Conservation (phyloP, 2,329 filamentous ascomycete species). For the Microsporum canis region DNA sequence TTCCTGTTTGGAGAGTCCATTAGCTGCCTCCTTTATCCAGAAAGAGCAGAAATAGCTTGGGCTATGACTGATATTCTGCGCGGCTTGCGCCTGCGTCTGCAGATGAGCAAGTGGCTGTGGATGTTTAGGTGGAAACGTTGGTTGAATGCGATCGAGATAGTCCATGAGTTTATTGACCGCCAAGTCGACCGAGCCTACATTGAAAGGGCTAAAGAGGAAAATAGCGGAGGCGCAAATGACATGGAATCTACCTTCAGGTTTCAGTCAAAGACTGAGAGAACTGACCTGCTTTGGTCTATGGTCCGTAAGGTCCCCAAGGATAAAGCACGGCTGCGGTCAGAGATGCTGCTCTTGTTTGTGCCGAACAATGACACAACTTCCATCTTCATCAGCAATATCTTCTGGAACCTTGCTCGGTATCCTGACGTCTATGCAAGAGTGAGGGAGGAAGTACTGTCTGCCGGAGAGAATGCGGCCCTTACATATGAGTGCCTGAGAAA, state of each 20-base stretch:
- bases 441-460: neutral
- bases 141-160: neutral
- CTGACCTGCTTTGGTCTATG: neutral
- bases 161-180: neutral
- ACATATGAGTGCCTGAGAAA: neutral
- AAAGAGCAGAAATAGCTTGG: neutral
- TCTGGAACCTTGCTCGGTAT: constrained; percentile 9
- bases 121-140: neutral
- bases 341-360: constrained; percentile 8
- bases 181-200: neutral
- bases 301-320: neutral
- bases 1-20: constrained; percentile 16
- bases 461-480: neutral
- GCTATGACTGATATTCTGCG: constrained; percentile 3
- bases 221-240: no score
- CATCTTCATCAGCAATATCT: constrained; percentile 11
- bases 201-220: no score
- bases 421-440: constrained; percentile 6
- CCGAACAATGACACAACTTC: constrained; percentile 15
- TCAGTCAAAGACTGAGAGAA: neutral
- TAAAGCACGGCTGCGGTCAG: constrained; percentile 4
- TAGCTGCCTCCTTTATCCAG: constrained; percentile 7
- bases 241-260: no score
- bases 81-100: constrained; percentile 5
- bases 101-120: neutral